Evolutionary conservation across 2,329 filamentous ascomycete genomes (phyloP).

Genomic region (Eutypella sp.): DNA sequence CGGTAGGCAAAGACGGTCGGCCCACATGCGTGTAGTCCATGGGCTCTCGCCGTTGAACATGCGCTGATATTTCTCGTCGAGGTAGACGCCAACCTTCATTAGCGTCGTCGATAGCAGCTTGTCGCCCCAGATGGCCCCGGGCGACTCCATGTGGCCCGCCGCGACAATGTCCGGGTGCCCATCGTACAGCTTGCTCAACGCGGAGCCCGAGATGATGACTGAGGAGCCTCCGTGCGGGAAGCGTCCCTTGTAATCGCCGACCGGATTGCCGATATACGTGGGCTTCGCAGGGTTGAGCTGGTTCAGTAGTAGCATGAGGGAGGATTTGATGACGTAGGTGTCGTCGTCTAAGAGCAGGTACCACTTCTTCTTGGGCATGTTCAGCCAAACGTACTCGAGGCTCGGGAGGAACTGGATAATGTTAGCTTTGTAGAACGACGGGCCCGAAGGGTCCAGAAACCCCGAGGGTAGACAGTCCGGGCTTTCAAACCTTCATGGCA

Average conservation of each 20-base stretch:
- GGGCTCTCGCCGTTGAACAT: constrained; percentile 54
- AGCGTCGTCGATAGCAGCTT: constrained; percentile 48
- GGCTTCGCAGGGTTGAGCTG: constrained; percentile 43
- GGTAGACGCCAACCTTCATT: constrained; percentile 48
- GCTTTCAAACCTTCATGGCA: constrained; percentile 29
- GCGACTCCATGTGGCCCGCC: constrained; percentile 41
- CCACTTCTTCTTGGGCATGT: constrained; percentile 52
- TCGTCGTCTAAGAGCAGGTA: constrained; percentile 56
- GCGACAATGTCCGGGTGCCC: constrained; percentile 36
- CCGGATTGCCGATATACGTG: constrained; percentile 51
- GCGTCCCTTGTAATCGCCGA: constrained; percentile 50
- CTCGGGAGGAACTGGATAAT: constrained; percentile 46
- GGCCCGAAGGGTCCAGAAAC: not conserved
- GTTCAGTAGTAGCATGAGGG: constrained; percentile 41
- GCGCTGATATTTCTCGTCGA: constrained; percentile 49
- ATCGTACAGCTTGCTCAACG: constrained; percentile 42
- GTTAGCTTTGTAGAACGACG: constrained; percentile 4
- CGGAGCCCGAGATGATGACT: constrained; percentile 46
- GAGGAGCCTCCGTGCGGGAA: constrained; percentile 55
- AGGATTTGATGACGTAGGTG: constrained; percentile 47
- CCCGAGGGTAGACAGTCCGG: not conserved
- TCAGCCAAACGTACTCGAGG: constrained; percentile 46
- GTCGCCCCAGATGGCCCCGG: constrained; percentile 50
- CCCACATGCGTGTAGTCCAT: constrained; percentile 41
- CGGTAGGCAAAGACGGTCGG: constrained; percentile 49